These are phyloP conservation scores for Piper betle DNA, from an alignment of 164 flowering plant species.

Conservation along the genomic window DNA sequence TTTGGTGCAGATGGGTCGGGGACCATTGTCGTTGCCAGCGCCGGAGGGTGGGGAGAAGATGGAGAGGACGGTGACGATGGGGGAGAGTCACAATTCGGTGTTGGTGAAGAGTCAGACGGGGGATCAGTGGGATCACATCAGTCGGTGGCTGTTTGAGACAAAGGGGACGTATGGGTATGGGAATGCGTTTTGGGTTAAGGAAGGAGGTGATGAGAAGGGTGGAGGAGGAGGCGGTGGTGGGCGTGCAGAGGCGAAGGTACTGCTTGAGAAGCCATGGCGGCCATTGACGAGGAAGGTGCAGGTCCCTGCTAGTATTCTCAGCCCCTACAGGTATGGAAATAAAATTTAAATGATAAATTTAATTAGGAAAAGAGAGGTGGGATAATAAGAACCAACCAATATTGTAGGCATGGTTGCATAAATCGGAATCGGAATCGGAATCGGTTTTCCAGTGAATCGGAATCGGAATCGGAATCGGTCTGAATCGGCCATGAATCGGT, in stretches of 20 bases:
- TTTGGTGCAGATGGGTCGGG: constrained; percentile 10
- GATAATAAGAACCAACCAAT: too few relatives aligned
- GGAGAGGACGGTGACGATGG: constrained; percentile 51
- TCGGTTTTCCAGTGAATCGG: too few relatives aligned
- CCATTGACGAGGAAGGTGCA: constrained; percentile 62
- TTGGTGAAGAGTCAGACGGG: constrained; percentile 45
- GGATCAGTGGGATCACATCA: constrained; percentile 68
- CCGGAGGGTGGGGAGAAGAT: constrained; percentile 24
- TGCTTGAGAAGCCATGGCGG: constrained; percentile 64
- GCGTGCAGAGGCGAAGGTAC: constrained; percentile 20
- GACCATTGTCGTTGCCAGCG: constrained; percentile 21
- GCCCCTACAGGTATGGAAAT: constrained; percentile 86
- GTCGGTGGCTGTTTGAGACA: constrained; percentile 63
- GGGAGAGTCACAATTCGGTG: constrained; percentile 35
- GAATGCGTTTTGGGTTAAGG: constrained; percentile 64
- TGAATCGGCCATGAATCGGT: too few relatives aligned
- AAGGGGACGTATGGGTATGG: constrained; percentile 74
- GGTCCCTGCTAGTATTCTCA: constrained; percentile 43
- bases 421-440: too few relatives aligned
- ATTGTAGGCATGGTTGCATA: too few relatives aligned
- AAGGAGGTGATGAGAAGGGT: constrained; percentile 17
- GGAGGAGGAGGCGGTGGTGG: constrained; percentile 14
- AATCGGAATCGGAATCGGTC: too few relatives aligned
- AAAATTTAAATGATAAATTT: too few relatives aligned
- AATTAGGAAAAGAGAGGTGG: too few relatives aligned